These are phyloP conservation scores for Aspergillus campestris DNA, from an alignment of 495 filamentous ascomycete species.

Conservation along the genomic window DNA sequence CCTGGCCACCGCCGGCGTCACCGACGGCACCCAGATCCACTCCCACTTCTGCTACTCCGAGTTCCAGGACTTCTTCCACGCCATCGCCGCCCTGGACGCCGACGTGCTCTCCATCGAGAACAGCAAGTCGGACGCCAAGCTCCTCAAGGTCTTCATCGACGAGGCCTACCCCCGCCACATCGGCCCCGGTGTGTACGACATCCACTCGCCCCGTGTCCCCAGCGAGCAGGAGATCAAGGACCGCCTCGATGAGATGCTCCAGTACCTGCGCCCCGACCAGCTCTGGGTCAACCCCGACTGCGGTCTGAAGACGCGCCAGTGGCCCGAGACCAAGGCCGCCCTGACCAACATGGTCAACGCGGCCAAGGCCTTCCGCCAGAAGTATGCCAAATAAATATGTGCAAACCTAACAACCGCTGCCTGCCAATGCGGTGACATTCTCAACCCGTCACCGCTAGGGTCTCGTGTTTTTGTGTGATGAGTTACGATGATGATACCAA, in stretches of 20 bases:
- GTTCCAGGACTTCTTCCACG: constrained; percentile 99
- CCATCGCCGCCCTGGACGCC: constrained; percentile 94
- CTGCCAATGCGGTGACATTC: constrained; percentile 26
- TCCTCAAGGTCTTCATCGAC: constrained; percentile 96
- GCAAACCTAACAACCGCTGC: constrained; percentile 10
- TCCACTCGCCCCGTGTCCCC: constrained; percentile 96
- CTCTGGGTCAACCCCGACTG: constrained; percentile 99
- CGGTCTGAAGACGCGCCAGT: constrained; percentile 95
- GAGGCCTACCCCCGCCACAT: constrained; percentile 95
- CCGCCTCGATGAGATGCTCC: constrained; percentile 93
- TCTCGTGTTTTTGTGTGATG: constrained; percentile 29
- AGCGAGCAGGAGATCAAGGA: constrained; percentile 94
- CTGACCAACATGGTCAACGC: constrained; percentile 90
- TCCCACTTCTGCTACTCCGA: constrained; percentile 99
- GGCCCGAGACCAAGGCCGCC: constrained; percentile 91
- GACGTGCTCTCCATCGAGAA: constrained; percentile 99
- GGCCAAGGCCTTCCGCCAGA: constrained; percentile 88
- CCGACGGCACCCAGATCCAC: constrained; percentile 96
- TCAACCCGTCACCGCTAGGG: constrained; percentile 37
- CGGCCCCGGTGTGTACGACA: constrained; percentile 98
- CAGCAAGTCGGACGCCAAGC: constrained; percentile 98
- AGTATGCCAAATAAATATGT: constrained; percentile 56
- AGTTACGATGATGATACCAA: constrained; percentile 47
- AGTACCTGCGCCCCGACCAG: constrained; percentile 87
- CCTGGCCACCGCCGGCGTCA: constrained; percentile 81